These are phyloP conservation scores for Leccinum broughii DNA, from an alignment of 768 basidiomycete species.

Conservation along the genomic window DNA sequence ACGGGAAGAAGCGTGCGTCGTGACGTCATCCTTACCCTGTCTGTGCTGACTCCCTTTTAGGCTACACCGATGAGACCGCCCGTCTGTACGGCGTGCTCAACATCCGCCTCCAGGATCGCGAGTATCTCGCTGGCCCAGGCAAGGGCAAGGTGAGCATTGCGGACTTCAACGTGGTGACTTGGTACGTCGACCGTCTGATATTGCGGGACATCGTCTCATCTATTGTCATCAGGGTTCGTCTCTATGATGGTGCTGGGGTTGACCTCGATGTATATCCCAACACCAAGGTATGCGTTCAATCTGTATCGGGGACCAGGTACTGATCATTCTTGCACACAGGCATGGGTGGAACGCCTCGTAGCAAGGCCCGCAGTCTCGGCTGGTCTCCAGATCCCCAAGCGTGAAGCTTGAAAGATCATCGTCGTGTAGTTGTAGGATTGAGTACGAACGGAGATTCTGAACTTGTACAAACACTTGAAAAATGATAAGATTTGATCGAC, in stretches of 20 bases:
- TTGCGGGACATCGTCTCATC: neutral
- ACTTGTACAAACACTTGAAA: neutral
- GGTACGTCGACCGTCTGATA: conserved; percentile 39
- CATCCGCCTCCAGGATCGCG: conserved; percentile 67
- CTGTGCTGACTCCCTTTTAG: conserved; percentile 35
- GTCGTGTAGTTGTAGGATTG: neutral
- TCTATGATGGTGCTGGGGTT: conserved; percentile 48
- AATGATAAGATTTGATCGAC: conserved; percentile 12
- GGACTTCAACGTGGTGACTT: conserved; percentile 67
- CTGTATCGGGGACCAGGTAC: too few relatives aligned
- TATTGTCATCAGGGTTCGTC: conserved; percentile 49
- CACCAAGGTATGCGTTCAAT: conserved; percentile 45
- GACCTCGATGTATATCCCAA: conserved; percentile 66
- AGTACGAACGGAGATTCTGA: neutral
- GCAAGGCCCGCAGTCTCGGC: conserved; percentile 25
- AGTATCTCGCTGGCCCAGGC: conserved; percentile 78
- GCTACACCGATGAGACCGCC: conserved; percentile 79
- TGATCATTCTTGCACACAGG: conserved; percentile 14
- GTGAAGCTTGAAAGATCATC: neutral
- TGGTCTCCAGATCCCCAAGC: conserved; percentile 21
- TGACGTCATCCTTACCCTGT: neutral
- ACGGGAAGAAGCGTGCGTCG: conserved; percentile 59
- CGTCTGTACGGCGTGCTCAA: conserved; percentile 85
- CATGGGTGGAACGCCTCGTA: conserved; percentile 32
- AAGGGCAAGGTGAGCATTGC: conserved; percentile 69